These are phyloP conservation scores for Spiromastix sp. DNA, from an alignment of 2,329 filamentous ascomycete species.

Conservation along the genomic window DNA sequence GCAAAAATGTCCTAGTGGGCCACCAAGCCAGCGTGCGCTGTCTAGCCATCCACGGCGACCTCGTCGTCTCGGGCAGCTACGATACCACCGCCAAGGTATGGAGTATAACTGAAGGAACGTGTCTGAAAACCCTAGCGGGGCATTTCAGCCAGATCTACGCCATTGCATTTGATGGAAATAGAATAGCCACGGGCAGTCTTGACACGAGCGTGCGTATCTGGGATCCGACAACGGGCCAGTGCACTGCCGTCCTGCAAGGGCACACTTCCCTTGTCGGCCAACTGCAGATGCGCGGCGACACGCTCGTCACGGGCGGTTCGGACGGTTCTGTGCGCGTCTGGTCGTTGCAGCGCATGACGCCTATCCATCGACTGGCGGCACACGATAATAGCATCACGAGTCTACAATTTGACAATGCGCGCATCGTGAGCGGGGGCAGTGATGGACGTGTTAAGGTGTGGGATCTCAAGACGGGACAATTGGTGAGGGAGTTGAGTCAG, in stretches of 20 bases:
- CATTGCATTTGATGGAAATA: conserved; percentile 88
- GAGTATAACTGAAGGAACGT: conserved; percentile 93
- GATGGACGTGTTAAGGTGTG: conserved; percentile 98
- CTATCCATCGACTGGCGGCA: conserved; percentile 87
- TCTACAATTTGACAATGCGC: conserved; percentile 89
- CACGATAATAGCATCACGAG: conserved; percentile 98
- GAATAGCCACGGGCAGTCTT: conserved; percentile 88
- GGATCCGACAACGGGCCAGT: conserved; percentile 80
- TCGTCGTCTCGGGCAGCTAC: conserved; percentile 96
- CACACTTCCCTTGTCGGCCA: conserved; percentile 96
- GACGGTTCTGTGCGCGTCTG: conserved; percentile 94
- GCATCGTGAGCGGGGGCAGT: conserved; percentile 90
- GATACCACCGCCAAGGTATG: conserved; percentile 95
- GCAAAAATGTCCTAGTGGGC: conserved; percentile 91
- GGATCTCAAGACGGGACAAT: conserved; percentile 83
- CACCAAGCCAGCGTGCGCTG: conserved; percentile 99
- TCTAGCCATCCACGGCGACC: conserved; percentile 88
- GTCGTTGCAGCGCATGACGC: conserved; percentile 81
- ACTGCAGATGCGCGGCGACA: conserved; percentile 88
- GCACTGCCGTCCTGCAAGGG: conserved; percentile 85
- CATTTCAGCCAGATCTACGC: conserved; percentile 99
- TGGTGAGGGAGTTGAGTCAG: conserved; percentile 82
- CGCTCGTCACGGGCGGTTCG: conserved; percentile 88
- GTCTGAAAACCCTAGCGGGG: conserved; percentile 77
- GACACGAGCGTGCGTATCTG: conserved; percentile 96